Conservation (phyloP, 176 grass and related monocot genomes). For the Zea mays region Zm-B73-REFERENCE-NAM-5.0 NC_050099.1:20603001-20603500, state of each 20-base stretch:
- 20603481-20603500: not conserved
- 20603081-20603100: not conserved
- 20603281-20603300: slow-evolving; percentile 19
- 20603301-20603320: not conserved
- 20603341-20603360: slow-evolving; percentile 23
- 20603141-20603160: not conserved
- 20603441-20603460: not conserved
- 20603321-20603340: slow-evolving; percentile 33
- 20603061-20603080: not conserved
- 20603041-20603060: not conserved
- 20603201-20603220: not conserved
- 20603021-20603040: not conserved
- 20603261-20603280: slow-evolving; percentile 32
- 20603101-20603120: not conserved
- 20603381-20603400: slow-evolving; percentile 36
- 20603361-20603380: slow-evolving; percentile 32
- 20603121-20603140: not conserved
- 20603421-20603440: slow-evolving; percentile 13
- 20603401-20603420: not conserved
- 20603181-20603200: not conserved
- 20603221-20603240: not conserved
- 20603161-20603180: not conserved
- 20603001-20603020: not conserved
- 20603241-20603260: not conserved
- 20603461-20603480: not conserved